phyloP scores from a whole-genome alignment of 1,139 yeast species.

The Pichia sp. region DNA sequence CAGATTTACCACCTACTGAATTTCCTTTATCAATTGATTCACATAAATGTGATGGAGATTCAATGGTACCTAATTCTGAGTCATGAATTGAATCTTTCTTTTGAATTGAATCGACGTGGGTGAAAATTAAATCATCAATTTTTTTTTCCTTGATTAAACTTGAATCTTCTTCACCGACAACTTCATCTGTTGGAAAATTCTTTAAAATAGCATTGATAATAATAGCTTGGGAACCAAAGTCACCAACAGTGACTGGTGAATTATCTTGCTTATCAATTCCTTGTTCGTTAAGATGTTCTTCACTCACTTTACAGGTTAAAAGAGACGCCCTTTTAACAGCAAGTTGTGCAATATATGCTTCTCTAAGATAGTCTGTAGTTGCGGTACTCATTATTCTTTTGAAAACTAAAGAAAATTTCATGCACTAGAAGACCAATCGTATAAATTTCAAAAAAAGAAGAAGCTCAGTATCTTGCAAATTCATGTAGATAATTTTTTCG shows the following conservation, averaged over 20 bases:
- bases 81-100: conserved; percentile 26
- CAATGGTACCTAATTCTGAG: conserved; percentile 38
- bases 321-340: conserved; percentile 87
- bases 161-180: conserved; percentile 95
- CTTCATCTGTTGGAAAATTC: conserved; percentile 76
- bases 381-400: conserved; percentile 1
- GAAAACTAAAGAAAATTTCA: neutral
- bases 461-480: too few relatives aligned
- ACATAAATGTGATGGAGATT: conserved; percentile 45
- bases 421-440: too few relatives aligned
- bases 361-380: conserved; percentile 34
- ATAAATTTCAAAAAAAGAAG: too few relatives aligned
- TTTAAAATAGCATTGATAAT: conserved; percentile 75
- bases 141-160: conserved; percentile 45
- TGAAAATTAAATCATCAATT: conserved; percentile 45
- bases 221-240: conserved; percentile 92
- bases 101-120: conserved; percentile 45
- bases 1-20: conserved; percentile 67
- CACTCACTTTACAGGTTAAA: conserved; percentile 67
- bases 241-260: conserved; percentile 96
- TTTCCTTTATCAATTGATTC: conserved; percentile 73
- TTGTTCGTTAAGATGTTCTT: conserved; percentile 48
- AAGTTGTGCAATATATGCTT: conserved; percentile 70
- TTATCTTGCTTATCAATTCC: conserved; percentile 80
- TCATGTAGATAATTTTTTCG: too few relatives aligned